These are phyloP conservation scores for Chlamydomonas sp. DNA, from an alignment of 139 green algal genomes.

Conservation along the genomic window DNA sequence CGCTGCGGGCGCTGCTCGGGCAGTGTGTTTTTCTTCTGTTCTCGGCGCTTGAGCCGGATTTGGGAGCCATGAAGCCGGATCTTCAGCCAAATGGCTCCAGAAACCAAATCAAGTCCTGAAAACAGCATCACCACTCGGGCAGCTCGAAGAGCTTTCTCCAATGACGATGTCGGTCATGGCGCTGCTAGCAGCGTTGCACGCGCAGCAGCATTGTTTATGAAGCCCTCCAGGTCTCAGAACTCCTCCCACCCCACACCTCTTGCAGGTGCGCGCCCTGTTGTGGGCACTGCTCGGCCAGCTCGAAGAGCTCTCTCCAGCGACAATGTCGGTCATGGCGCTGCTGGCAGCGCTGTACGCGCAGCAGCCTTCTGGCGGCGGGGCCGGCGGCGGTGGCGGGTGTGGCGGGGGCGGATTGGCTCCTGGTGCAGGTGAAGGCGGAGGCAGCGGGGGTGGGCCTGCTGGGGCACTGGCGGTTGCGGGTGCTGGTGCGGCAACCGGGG, in stretches of 20 bases:
- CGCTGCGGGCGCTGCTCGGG: no score
- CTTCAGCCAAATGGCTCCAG: no score
- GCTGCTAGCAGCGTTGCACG: constrained; percentile 69
- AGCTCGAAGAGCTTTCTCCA: constrained; percentile 77
- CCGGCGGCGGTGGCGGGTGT: not conserved
- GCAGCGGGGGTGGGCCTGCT: not conserved
- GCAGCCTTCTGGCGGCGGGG: not conserved
- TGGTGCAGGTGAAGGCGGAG: no score
- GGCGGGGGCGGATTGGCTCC: no score
- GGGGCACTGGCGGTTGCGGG: not conserved
- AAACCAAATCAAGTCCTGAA: no score
- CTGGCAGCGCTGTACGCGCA: constrained; percentile 62
- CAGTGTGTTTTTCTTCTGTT: no score
- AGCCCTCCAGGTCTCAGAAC: no score
- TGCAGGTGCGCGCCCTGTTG: constrained; percentile 46
- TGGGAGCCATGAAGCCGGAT: no score
- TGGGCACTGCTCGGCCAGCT: constrained; percentile 72
- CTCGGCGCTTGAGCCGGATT: no score
- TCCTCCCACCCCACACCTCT: no score
- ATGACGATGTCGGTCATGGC: constrained; percentile 63
- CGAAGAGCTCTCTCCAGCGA: constrained; percentile 78
- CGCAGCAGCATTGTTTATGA: not conserved
- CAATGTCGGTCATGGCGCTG: constrained; percentile 61
- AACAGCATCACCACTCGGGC: constrained; percentile 58
- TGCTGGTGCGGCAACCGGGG: not conserved